phyloP scores from a whole-genome alignment of 1,284 basidiomycete genomes.

The Cutaneotrichosporon cavernicola region DNA sequence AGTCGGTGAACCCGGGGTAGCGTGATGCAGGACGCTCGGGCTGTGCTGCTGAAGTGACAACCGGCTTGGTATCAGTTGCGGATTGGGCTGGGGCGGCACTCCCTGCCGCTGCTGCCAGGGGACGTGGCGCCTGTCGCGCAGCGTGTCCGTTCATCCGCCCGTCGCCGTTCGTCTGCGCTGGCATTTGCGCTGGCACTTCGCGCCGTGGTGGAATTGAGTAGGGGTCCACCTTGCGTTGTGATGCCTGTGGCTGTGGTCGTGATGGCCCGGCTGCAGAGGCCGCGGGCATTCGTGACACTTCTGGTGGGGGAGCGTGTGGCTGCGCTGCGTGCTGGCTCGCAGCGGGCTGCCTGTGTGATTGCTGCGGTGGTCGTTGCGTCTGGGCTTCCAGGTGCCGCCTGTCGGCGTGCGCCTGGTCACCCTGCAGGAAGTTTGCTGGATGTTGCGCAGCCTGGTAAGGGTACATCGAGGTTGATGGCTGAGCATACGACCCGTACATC shows the following conservation, averaged over 20 bases:
- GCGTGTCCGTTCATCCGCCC: conserved; percentile 18
- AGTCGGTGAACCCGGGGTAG: conserved; percentile 38
- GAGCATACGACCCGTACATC: conserved; percentile 22
- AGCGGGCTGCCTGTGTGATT: neutral
- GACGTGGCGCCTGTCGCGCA: neutral
- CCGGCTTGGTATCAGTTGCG: conserved; percentile 3
- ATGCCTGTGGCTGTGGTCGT: neutral
- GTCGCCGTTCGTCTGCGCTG: conserved; percentile 17
- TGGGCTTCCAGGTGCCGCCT: conserved; percentile 7
- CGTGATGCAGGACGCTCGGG: conserved; percentile 12
- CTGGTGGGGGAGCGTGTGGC: conserved; percentile 9
- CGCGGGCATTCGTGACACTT: conserved; percentile 2
- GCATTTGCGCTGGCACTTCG: conserved; percentile 1
- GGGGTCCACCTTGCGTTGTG: conserved; percentile 7
- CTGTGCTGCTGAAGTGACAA: neutral
- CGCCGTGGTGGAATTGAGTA: conserved; percentile 11
- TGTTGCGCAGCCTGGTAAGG: conserved; percentile 22
- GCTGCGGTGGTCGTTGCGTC: conserved; percentile 1
- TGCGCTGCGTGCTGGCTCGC: neutral
- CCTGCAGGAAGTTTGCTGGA: conserved; percentile 17
- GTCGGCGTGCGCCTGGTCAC: conserved; percentile 11
- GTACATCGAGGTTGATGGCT: conserved; percentile 19
- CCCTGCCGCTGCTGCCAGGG: neutral
- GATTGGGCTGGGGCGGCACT: neutral
- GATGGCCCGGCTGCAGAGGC: neutral